Base-by-base conservation (phyloP, 208 protist genomes). In the Zelonia costaricensis region DNA sequence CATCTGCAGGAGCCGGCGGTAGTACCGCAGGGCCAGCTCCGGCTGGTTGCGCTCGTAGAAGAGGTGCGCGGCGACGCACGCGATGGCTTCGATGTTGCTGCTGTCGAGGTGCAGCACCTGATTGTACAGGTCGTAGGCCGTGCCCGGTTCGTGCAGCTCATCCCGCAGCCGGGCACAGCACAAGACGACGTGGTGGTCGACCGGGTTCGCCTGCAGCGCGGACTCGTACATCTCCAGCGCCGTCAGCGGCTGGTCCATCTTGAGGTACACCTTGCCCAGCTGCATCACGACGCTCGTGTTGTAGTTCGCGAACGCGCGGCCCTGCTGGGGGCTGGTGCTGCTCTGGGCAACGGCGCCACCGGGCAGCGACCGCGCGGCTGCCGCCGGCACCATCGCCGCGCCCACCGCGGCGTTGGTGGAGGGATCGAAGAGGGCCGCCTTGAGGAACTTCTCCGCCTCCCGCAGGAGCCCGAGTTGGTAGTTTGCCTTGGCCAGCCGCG, bases 21-120 rank as follows among this genome's bases (percentile, higher is more conserved):
- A 99, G 57, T 97, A 87, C 8, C 96, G 86, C 45, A 98, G 66
- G 7, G 96, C 84, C 28, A 98, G 44, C 74, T 99, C 96, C 0
- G 93, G 95, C 63, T 98, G 90, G 69, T 97, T 92, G 48, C 82
- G 81, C 28, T 92, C 87, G 80, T 98, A 98, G 74, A 98, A 98
- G 61, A 95, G 86, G 68, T 96, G 72, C 4, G 91, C 82, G 6
- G 93, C 97, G 9, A 98, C 80, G 76, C 92, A 99, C 1, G 96
- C 93, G 38, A 98, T 92, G 16, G 91, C 80, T 77, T 99, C 97
- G 35, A 98, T 79, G 67, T 97, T 97, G 58, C 80, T 91, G 59
- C 84, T 92, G 69, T 98, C 92, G 10, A 96, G 38, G 23, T 73
- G 58, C 18, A 97, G 69, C 5, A 98, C 94, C 16, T 86, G 65